phyloP scores from a whole-genome alignment of 495 filamentous ascomycete genomes.

The Podospora pseudopauciseta region DNA sequence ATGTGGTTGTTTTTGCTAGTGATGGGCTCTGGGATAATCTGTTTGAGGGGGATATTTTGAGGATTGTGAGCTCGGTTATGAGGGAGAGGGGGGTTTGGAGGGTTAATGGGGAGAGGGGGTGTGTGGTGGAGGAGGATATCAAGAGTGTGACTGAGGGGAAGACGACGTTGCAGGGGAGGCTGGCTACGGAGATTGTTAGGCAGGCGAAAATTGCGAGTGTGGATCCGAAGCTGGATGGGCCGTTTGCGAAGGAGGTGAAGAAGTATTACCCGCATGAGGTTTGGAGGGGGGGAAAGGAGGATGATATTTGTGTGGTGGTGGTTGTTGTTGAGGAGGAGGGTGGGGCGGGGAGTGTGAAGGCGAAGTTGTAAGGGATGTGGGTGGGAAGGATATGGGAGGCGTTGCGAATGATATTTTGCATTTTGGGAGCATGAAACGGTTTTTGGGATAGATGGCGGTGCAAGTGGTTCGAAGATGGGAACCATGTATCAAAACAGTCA shows the following conservation, averaged over 20 bases:
- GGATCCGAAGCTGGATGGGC: conserved; percentile 75
- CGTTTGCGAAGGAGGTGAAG: conserved; percentile 91
- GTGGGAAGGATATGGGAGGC: not conserved
- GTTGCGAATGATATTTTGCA: not conserved
- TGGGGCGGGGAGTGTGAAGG: conserved; percentile 26
- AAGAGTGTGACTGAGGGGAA: conserved; percentile 41
- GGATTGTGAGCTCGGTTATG: conserved; percentile 75
- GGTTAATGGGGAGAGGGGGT: conserved; percentile 51
- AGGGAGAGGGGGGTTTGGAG: conserved; percentile 65
- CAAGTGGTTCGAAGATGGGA: not conserved
- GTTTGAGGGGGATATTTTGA: conserved; percentile 81
- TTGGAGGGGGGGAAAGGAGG: conserved; percentile 83
- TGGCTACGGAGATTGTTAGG: conserved; percentile 70
- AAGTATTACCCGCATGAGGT: conserved; percentile 76
- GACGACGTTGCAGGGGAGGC: conserved; percentile 62
- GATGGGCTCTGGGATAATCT: conserved; percentile 98
- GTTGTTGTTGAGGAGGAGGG: conserved; percentile 61
- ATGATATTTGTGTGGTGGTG: conserved; percentile 83
- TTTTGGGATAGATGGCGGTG: not conserved
- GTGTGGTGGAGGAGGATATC: conserved; percentile 56
- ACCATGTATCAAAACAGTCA: not conserved
- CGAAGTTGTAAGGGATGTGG: conserved; percentile 32
- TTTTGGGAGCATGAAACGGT: not conserved
- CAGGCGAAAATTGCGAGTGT: conserved; percentile 82
- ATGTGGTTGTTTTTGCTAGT: conserved; percentile 85